Evolutionary conservation across 2,329 filamentous ascomycete species (phyloP).

Genomic region (Penicillium sp.): DNA sequence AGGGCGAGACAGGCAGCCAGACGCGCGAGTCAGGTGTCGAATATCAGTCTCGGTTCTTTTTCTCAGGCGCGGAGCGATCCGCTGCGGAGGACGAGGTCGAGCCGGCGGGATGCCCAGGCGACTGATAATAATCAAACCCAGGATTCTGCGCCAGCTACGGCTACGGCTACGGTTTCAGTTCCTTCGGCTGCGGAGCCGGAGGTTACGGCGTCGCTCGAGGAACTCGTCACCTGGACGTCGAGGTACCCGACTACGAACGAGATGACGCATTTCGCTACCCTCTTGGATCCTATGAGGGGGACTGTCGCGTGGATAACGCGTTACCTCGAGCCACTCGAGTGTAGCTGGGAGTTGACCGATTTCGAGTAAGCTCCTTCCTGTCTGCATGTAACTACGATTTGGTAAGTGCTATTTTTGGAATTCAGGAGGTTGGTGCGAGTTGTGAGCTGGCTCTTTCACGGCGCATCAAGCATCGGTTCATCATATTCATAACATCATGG

Average conservation of each 20-base stretch:
- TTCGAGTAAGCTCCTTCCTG: not conserved
- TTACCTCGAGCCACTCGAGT: constrained; percentile 23
- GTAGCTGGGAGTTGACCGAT: not conserved
- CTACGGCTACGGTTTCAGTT: not conserved
- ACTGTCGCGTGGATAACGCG: constrained; percentile 52
- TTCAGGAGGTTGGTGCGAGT: not conserved
- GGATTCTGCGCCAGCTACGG: not conserved
- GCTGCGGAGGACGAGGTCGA: constrained; percentile 26
- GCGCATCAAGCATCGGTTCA: not conserved
- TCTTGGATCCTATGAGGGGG: constrained; percentile 61
- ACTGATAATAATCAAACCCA: not conserved
- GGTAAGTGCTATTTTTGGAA: not conserved
- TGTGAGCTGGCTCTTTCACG: not conserved
- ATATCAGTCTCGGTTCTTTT: not conserved
- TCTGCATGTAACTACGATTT: not conserved
- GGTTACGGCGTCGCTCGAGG: constrained; percentile 33
- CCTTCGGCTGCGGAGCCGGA: constrained; percentile 4
- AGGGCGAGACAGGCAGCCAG: constrained; percentile 18
- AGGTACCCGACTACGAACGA: constrained; percentile 62
- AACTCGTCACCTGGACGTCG: constrained; percentile 55
- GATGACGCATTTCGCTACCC: constrained; percentile 61
- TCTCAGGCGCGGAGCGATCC: constrained; percentile 15
- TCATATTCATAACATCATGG: constrained; percentile 1
- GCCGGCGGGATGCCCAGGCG: constrained; percentile 11
- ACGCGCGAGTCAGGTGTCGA: constrained; percentile 3